Percentiles rank a stretch among this genome's conserved stretches.
Conservation (phyloP, 2,329 filamentous ascomycete species). For the Colletotrichum sp. region DNA sequence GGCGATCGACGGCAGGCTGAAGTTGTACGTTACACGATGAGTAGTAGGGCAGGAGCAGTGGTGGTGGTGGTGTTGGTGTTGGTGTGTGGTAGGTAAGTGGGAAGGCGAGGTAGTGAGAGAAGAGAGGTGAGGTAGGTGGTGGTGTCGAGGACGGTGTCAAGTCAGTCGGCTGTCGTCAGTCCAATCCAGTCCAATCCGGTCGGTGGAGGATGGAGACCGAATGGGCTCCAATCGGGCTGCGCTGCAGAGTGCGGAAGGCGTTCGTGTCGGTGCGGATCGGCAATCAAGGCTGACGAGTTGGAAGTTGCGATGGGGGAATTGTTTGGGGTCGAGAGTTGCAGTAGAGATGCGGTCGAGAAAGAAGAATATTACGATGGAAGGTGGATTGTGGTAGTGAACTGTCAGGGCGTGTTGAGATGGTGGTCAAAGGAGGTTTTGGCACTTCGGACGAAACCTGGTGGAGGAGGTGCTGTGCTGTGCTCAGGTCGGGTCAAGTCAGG, state of each 20-base stretch:
- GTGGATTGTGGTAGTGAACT: slow-evolving; percentile 5
- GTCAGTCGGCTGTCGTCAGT: slow-evolving; percentile 8
- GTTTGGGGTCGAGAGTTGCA: neutral
- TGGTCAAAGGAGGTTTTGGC: slow-evolving; percentile 21
- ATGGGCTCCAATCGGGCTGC: slow-evolving; percentile 20
- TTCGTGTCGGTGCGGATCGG: neutral
- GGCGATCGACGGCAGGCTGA: neutral
- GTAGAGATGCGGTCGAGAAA: neutral
- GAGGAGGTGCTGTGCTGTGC: slow-evolving; percentile 6
- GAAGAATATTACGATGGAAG: slow-evolving; percentile 9
- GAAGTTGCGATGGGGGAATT: neutral
- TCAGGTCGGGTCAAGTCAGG: neutral
- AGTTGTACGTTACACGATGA: neutral
- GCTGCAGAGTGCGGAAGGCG: neutral
- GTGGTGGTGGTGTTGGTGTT: neutral
- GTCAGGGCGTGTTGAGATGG: slow-evolving; percentile 14
- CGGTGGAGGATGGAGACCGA: neutral
- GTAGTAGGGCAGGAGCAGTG: neutral
- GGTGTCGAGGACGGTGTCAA: neutral
- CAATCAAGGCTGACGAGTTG: neutral
- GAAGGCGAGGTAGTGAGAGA: neutral
- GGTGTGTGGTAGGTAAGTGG: neutral
- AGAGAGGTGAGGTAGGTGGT: neutral
- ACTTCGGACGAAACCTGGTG: slow-evolving; percentile 21
- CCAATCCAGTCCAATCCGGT: neutral